Base-by-base conservation (phyloP, 257 asterid species). In the Ilex asprella region DNA sequence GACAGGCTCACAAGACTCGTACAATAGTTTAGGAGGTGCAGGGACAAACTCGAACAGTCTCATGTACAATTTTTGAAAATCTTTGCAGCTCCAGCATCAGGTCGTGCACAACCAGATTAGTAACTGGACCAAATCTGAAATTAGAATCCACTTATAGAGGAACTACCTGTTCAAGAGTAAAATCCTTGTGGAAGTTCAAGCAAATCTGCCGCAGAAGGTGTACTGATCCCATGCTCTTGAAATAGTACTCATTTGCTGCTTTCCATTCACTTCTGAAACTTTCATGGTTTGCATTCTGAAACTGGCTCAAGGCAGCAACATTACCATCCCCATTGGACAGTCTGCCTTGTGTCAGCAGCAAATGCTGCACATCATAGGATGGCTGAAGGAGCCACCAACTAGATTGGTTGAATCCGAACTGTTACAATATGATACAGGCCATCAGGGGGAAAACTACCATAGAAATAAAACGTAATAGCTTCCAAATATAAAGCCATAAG, bases 341-440 rank as follows among this genome's bases (percentile, higher is more conserved):
- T 62, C 49, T 67, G 63, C 65, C 65, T 68, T 65, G 73, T 44
- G 70, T 60, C 56, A 61, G 70, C 71, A 92, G 82, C 75, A 93
- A 77, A 73, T 93, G 91, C 30, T 70, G 84, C 76, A 87, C 82
- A 62, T 84, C 88, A 67, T 79, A 87, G 49, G 96, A 83, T 46
- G 96, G 94, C 81, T 89, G 96, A 73, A 85, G 86, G 76, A 85
- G 86, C 96, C 97, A 87, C 52, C 71, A 64, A 62, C 71, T 63
- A 50, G 88, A 78, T 43, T 65, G 60, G 52, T 64, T 70, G 43
- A 51, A 16, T 31, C 31, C 55, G 51, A 62, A 66, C 67, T 85
- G 76, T 27, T 66, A 82, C 91, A 79, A 71, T 64, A 66, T 55
- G 55, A 61, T 30, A 75, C 57, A 55, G 68, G 14, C 59, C 55